Evolutionary conservation across 2,329 filamentous ascomycete genomes (phyloP).

Genomic region (Fusarium dimerum): DNA sequence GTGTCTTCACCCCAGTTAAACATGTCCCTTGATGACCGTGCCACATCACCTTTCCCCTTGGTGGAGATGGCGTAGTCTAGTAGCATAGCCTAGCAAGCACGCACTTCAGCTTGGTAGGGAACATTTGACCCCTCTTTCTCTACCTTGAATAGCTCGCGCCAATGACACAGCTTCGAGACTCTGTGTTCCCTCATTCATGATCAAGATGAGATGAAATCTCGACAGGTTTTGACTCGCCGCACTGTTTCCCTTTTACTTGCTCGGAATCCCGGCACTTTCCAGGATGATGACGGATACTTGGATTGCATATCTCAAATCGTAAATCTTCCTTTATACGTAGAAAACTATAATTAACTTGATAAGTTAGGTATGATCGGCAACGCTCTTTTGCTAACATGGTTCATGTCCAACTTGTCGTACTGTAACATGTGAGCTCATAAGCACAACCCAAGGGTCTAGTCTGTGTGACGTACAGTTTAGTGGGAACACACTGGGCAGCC

Average conservation of each 20-base stretch:
- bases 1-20: neutral
- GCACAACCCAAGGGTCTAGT: slow-evolving; percentile 11
- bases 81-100: slow-evolving; percentile 8
- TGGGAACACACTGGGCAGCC: neutral
- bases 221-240: no score
- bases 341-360: neutral
- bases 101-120: slow-evolving; percentile 7
- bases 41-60: neutral
- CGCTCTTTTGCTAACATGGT: no score
- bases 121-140: neutral
- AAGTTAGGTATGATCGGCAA: neutral
- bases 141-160: slow-evolving; percentile 4
- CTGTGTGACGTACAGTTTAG: slow-evolving; percentile 23
- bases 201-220: no score
- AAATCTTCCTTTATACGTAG: neutral
- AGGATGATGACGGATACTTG: neutral
- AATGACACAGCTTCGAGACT: no score
- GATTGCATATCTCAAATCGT: neutral
- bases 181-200: no score
- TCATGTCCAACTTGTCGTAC: neutral
- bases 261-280: no score
- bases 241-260: no score
- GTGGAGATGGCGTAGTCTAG: neutral
- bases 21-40: neutral
- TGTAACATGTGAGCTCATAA: slow-evolving; percentile 5